phyloP scores from a whole-genome alignment of 2,329 filamentous ascomycete genomes.

The Thielaviopsis euricoi region DNA sequence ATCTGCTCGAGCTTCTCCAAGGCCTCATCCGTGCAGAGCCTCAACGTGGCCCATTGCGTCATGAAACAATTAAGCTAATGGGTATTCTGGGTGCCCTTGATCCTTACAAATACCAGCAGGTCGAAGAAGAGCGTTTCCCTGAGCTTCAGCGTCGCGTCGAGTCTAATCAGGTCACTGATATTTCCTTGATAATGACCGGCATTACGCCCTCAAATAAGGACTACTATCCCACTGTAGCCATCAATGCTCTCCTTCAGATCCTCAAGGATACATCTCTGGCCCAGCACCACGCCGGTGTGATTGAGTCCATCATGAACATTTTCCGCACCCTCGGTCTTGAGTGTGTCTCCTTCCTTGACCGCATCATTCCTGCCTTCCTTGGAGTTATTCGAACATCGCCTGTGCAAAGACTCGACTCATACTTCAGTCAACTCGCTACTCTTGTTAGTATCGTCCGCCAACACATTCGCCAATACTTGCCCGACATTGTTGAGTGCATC shows the following conservation, averaged over 20 bases:
- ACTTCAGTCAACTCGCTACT: conserved; percentile 91
- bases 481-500: conserved; percentile 70
- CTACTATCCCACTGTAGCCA: conserved; percentile 95
- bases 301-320: conserved; percentile 97
- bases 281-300: conserved; percentile 83
- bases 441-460: conserved; percentile 91
- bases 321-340: conserved; percentile 93
- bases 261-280: conserved; percentile 78
- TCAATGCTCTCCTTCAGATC: conserved; percentile 85
- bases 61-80: conserved; percentile 92
- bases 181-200: conserved; percentile 95
- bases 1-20: conserved; percentile 81
- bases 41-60: conserved; percentile 66
- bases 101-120: conserved; percentile 90
- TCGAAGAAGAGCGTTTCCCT: conserved; percentile 76
- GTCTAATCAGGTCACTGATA: conserved; percentile 62
- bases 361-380: conserved; percentile 89
- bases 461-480: conserved; percentile 83
- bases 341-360: conserved; percentile 84
- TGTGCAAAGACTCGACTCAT: conserved; percentile 68
- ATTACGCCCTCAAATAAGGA: conserved; percentile 93
- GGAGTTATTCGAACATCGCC: conserved; percentile 73
- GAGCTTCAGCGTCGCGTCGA: conserved; percentile 47
- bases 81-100: conserved; percentile 90
- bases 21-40: conserved; percentile 84